Evolutionary conservation across 1,139 yeast genomes (phyloP).

Genomic region (Arxiozyma heterogenica): DNA sequence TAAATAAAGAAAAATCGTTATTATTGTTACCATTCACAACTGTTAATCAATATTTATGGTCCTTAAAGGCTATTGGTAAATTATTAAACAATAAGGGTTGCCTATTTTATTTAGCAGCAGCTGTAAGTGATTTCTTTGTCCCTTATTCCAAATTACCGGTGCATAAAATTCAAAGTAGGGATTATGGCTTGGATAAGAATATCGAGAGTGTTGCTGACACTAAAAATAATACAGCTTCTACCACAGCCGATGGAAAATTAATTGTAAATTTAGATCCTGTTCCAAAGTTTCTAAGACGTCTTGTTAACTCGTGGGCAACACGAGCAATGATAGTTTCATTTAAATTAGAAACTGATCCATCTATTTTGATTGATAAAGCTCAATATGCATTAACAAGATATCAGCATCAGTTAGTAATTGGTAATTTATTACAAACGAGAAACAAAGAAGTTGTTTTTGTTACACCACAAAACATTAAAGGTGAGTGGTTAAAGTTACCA

Average conservation of each 20-base stretch:
- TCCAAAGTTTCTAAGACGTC: slow-evolving; percentile 79
- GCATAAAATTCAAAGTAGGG: slow-evolving; percentile 86
- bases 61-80: slow-evolving; percentile 60
- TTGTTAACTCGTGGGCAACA: slow-evolving; percentile 94
- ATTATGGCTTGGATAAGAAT: slow-evolving; percentile 26
- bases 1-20: slow-evolving; percentile 33
- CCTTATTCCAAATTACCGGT: slow-evolving; percentile 81
- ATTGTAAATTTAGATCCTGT: slow-evolving; percentile 88
- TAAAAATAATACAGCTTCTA: slow-evolving; percentile 9
- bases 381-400: slow-evolving; percentile 70
- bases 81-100: slow-evolving; percentile 51
- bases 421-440: slow-evolving; percentile 83
- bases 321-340: slow-evolving; percentile 91
- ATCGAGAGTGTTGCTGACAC: neutral
- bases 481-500: slow-evolving; percentile 45
- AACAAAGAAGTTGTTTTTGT: slow-evolving; percentile 86
- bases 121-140: slow-evolving; percentile 90
- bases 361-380: slow-evolving; percentile 66
- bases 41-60: slow-evolving; percentile 85
- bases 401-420: slow-evolving; percentile 89
- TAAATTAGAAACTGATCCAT: slow-evolving; percentile 81
- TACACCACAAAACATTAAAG: slow-evolving; percentile 35
- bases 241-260: slow-evolving; percentile 48
- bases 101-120: slow-evolving; percentile 87
- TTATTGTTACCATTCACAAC: slow-evolving; percentile 84